These are phyloP conservation scores for Tylopilus vinaceipallidus DNA, from an alignment of 768 basidiomycete species.

Conservation along the genomic window DNA sequence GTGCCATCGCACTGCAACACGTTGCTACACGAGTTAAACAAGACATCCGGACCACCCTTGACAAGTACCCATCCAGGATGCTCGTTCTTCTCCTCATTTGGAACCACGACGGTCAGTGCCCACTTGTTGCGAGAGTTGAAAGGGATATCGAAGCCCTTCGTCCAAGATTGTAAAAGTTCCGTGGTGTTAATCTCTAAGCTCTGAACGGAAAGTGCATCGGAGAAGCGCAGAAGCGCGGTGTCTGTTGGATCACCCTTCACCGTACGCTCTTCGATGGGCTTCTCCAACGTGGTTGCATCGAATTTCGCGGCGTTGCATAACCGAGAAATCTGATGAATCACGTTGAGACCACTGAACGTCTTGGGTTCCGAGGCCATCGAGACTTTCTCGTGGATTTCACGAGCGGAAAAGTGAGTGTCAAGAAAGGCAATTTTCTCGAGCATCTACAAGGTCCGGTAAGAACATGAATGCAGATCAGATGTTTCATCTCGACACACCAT, in stretches of 20 bases:
- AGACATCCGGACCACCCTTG: conserved; percentile 60
- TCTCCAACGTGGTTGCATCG: conserved; percentile 28
- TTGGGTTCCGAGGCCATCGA: conserved; percentile 6
- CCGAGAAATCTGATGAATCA: conserved; percentile 39
- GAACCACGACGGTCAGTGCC: conserved; percentile 44
- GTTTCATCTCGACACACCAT: conserved; percentile 34
- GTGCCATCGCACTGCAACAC: conserved; percentile 34
- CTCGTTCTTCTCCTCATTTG: conserved; percentile 5
- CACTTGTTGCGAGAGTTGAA: conserved; percentile 56
- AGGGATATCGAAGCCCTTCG: conserved; percentile 35
- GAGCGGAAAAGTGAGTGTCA: conserved; percentile 21
- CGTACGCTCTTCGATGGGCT: conserved; percentile 31
- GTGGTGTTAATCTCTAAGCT: conserved; percentile 17
- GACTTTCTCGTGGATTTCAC: conserved; percentile 11
- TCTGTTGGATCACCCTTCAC: conserved; percentile 51
- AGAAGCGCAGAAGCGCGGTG: conserved; percentile 50
- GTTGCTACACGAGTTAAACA: conserved; percentile 39
- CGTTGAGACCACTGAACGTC: conserved; percentile 16
- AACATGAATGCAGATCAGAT: not conserved
- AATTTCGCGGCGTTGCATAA: conserved; percentile 59
- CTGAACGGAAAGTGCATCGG: conserved; percentile 31
- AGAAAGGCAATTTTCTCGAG: conserved; percentile 40
- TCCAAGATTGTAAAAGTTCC: conserved; percentile 18
- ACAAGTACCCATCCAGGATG: conserved; percentile 39
- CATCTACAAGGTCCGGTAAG: conserved; percentile 25